A percentile compares a stretch with the other conserved stretches of the same genome.
Evolutionary conservation across 305 asterid species (phyloP).

Genomic region (Nicotiana rustica): DNA sequence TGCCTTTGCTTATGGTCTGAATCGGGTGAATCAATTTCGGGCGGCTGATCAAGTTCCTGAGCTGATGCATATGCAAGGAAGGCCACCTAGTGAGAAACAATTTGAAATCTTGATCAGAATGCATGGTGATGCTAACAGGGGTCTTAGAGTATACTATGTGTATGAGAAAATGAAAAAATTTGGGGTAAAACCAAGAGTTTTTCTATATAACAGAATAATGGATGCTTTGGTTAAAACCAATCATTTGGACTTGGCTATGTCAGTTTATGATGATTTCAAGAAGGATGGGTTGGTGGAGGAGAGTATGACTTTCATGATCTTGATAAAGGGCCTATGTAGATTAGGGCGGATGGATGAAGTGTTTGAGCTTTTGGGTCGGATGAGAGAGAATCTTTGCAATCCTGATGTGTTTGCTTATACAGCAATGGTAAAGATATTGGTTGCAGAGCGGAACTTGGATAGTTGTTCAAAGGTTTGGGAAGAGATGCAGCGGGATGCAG

Average conservation of each 20-base stretch:
- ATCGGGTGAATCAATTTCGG: constrained; percentile 76
- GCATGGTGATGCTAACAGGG: constrained; percentile 89
- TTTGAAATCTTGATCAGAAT: constrained; percentile 88
- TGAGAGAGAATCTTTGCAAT: constrained; percentile 80
- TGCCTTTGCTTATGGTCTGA: constrained; percentile 83
- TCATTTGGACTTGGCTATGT: constrained; percentile 82
- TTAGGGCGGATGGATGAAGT: constrained; percentile 68
- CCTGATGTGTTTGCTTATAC: constrained; percentile 98
- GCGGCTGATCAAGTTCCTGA: constrained; percentile 96
- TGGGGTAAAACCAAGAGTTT: constrained; percentile 88
- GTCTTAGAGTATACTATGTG: constrained; percentile 84
- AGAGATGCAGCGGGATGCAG: constrained; percentile 73
- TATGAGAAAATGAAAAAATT: constrained; percentile 94
- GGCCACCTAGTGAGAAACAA: constrained; percentile 89
- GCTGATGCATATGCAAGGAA: constrained; percentile 94
- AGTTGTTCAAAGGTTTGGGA: constrained; percentile 85
- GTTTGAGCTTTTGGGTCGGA: constrained; percentile 64
- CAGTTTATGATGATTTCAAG: constrained; percentile 82
- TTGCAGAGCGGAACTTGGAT: constrained; percentile 72
- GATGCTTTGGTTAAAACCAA: constrained; percentile 87
- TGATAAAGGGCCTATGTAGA: constrained; percentile 88
- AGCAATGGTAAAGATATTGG: constrained; percentile 79
- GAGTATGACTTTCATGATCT: constrained; percentile 76
- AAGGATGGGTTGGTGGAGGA: constrained; percentile 79
- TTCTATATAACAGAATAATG: constrained; percentile 81